Evolutionary conservation across 202 grass and related monocot genomes (phyloP).

Genomic region (Zizania palustris): DNA sequence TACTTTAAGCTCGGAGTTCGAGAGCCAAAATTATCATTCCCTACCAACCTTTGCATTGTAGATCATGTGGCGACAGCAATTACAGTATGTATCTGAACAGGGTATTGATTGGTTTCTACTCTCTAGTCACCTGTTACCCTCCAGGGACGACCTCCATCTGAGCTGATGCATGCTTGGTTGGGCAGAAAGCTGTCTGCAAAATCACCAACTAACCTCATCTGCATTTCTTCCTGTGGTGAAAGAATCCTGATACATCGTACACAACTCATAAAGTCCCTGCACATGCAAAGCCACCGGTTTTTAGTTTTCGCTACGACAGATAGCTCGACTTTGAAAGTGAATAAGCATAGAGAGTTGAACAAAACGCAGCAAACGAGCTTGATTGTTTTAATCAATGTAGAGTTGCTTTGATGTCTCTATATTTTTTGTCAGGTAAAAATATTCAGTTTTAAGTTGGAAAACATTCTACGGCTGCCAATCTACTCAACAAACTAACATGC

Average conservation of each 20-base stretch:
- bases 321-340: background rate
- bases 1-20: slow-evolving; percentile 9
- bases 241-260: slow-evolving; percentile 83
- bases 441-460: slow-evolving; percentile 24
- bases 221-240: slow-evolving; percentile 80
- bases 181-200: slow-evolving; percentile 50
- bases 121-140: slow-evolving; percentile 42
- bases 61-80: background rate
- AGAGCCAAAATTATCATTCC: slow-evolving; percentile 20
- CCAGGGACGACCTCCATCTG: slow-evolving; percentile 65
- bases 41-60: background rate
- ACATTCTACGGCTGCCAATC: background rate
- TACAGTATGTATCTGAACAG: slow-evolving; percentile 1
- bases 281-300: slow-evolving; percentile 28
- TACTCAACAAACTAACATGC: slow-evolving; percentile 11
- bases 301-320: slow-evolving; percentile 8
- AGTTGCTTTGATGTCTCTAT: background rate
- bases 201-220: slow-evolving; percentile 69
- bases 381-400: background rate
- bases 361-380: background rate
- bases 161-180: slow-evolving; percentile 83
- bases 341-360: slow-evolving; percentile 1
- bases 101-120: slow-evolving; percentile 4
- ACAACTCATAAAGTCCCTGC: slow-evolving; percentile 81
- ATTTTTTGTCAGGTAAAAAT: slow-evolving; percentile 21